phyloP scores from a whole-genome alignment of 495 filamentous ascomycete genomes.

The Penicillium cosmopolitanum region DNA sequence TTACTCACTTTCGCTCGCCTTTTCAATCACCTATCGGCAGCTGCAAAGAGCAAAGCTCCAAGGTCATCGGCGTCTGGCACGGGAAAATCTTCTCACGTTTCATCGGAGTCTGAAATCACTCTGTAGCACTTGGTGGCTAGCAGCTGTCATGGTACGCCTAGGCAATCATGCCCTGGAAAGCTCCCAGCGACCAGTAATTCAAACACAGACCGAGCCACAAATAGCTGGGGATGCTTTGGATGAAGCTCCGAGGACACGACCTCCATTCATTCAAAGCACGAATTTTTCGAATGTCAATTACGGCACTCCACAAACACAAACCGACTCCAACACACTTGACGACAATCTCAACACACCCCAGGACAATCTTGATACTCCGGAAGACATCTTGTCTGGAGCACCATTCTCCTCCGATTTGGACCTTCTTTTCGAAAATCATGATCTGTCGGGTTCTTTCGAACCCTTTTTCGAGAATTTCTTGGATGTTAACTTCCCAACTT shows the following conservation, averaged over 20 bases:
- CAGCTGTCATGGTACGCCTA: conserved; percentile 30
- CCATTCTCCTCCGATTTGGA: conserved; percentile 14
- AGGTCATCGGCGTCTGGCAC: conserved; percentile 17
- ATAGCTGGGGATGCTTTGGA: background rate
- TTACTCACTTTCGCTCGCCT: conserved; percentile 28
- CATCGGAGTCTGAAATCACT: conserved; percentile 23
- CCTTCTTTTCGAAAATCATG: conserved; percentile 3
- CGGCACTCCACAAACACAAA: background rate
- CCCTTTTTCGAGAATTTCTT: conserved; percentile 26
- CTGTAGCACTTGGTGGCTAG: conserved; percentile 29
- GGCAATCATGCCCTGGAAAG: conserved; percentile 24
- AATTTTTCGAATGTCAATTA: background rate
- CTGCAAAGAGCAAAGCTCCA: conserved; percentile 19
- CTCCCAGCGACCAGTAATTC: conserved; percentile 10
- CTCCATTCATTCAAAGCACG: background rate
- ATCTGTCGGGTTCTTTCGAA: conserved; percentile 17
- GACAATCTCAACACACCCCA: background rate
- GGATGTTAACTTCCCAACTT: conserved; percentile 28
- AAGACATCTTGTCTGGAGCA: background rate
- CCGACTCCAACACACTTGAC: background rate
- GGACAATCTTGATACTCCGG: conserved; percentile 4
- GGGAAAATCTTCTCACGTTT: conserved; percentile 17
- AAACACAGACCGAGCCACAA: background rate
- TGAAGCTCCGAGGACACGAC: background rate
- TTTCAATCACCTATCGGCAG: conserved; percentile 31